Conservation (phyloP, 495 filamentous ascomycete genomes). For the Lasiosphaeria hispida region DNA sequence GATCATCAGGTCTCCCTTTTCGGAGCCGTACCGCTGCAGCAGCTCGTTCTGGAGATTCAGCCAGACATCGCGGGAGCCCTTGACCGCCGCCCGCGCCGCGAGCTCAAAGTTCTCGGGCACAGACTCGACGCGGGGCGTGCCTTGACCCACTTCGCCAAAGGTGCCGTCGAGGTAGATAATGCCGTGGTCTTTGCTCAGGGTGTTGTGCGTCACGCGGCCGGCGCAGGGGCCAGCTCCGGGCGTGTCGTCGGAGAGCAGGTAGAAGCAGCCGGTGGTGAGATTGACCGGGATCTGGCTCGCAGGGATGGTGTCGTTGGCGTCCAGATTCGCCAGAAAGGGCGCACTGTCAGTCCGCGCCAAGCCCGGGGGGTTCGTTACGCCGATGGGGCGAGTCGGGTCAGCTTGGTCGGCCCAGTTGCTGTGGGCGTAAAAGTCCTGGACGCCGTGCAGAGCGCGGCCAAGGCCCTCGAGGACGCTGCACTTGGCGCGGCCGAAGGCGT, state of each 20-base stretch:
- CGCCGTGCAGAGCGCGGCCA: conserved; percentile 24
- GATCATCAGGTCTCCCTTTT: conserved; percentile 26
- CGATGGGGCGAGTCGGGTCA: conserved; percentile 21
- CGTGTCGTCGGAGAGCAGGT: conserved; percentile 17
- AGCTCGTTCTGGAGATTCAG: conserved; percentile 15
- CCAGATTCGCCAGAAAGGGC: conserved; percentile 22
- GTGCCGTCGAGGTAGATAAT: conserved; percentile 25
- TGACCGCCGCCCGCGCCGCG: conserved; percentile 21
- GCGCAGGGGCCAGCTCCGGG: conserved; percentile 20
- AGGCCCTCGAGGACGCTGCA: conserved; percentile 26
- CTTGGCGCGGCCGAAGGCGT: conserved; percentile 23
- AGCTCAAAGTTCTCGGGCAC: conserved; percentile 19
- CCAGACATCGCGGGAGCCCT: conserved; percentile 23
- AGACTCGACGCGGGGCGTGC: conserved; percentile 18
- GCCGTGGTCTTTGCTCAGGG: conserved; percentile 27
- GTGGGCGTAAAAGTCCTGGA: conserved; percentile 32
- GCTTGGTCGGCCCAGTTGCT: conserved; percentile 29
- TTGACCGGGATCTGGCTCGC: conserved; percentile 22
- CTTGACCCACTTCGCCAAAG: conserved; percentile 16
- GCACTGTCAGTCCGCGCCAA: conserved; percentile 22
- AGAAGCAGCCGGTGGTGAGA: conserved; percentile 29
- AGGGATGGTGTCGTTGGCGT: conserved; percentile 18
- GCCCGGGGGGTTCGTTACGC: conserved; percentile 25
- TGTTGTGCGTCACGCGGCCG: conserved; percentile 24
- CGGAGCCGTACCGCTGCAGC: conserved; percentile 14